phyloP scores from a whole-genome alignment of 352 stramenopile species.

The Globisporangium cystogenes region DNA sequence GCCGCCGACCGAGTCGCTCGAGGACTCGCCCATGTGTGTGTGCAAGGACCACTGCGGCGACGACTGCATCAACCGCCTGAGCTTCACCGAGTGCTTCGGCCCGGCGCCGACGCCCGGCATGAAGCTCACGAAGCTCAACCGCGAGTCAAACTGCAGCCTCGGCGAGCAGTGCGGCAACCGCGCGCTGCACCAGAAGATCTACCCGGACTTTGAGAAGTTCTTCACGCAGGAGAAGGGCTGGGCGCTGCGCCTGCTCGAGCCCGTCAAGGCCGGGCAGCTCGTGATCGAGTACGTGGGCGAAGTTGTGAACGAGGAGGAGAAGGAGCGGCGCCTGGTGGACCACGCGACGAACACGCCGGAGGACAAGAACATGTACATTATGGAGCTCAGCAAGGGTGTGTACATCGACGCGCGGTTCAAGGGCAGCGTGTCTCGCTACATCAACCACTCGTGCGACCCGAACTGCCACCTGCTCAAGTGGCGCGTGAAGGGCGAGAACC shows the following conservation, averaged over 20 bases:
- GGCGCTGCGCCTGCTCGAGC: constrained; percentile 80
- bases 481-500: constrained; percentile 90
- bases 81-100: constrained; percentile 91
- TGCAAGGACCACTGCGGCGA: constrained; percentile 83
- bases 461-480: constrained; percentile 95
- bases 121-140: constrained; percentile 68
- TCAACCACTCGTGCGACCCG: constrained; percentile 96
- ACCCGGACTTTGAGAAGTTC: constrained; percentile 69
- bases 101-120: constrained; percentile 44
- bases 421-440: constrained; percentile 94
- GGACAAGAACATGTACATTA: constrained; percentile 97
- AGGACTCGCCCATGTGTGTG: constrained; percentile 74
- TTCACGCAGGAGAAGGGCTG: constrained; percentile 89
- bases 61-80: constrained; percentile 92
- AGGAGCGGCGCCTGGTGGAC: constrained; percentile 79
- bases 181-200: constrained; percentile 75
- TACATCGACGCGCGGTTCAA: constrained; percentile 95
- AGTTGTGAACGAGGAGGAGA: constrained; percentile 92
- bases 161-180: constrained; percentile 92
- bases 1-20: constrained; percentile 45
- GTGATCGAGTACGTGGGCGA: constrained; percentile 95
- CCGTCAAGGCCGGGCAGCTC: constrained; percentile 78
- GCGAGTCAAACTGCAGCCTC: constrained; percentile 88
- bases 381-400: constrained; percentile 88
- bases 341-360: constrained; percentile 86